These are phyloP conservation scores for Yarrowia divulgata DNA, from an alignment of 805 yeast species.

Conservation along the genomic window DNA sequence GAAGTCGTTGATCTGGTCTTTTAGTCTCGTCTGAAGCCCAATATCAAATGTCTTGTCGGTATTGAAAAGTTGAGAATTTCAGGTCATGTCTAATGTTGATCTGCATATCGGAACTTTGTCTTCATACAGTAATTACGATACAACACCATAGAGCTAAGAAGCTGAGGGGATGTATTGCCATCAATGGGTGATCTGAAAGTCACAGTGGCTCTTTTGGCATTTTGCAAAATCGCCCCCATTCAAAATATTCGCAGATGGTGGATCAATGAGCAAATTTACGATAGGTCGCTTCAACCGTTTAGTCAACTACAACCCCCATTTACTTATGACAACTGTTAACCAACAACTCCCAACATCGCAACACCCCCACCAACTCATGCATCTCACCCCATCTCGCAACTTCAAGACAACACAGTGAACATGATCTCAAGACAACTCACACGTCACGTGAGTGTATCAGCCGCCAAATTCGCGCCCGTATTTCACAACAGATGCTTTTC, in stretches of 20 bases:
- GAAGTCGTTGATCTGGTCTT: background rate
- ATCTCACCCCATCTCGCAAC: background rate
- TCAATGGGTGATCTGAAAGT: too few relatives aligned
- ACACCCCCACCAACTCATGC: background rate
- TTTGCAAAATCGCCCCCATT: too few relatives aligned
- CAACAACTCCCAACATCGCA: background rate
- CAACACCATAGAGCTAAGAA: too few relatives aligned
- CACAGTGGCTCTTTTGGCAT: too few relatives aligned
- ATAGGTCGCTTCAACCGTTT: too few relatives aligned
- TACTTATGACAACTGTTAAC: background rate
- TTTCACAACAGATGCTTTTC: background rate
- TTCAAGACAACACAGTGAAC: background rate
- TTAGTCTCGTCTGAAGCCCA: background rate
- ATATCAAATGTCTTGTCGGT: background rate
- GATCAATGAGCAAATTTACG: too few relatives aligned
- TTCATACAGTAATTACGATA: too few relatives aligned
- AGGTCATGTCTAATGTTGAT: background rate
- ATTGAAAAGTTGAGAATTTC: constrained; percentile 12
- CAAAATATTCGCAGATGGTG: too few relatives aligned
- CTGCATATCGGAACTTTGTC: constrained; percentile 13
- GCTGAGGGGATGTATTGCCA: too few relatives aligned
- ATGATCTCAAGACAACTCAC: constrained; percentile 2
- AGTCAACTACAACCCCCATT: too few relatives aligned
- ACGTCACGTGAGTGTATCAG: background rate
- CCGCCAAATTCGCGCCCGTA: background rate